Percentiles rank a stretch among this genome's conserved stretches.
phyloP scores from a whole-genome alignment of 805 yeast species.

The Brettanomyces bruxellensis region DNA sequence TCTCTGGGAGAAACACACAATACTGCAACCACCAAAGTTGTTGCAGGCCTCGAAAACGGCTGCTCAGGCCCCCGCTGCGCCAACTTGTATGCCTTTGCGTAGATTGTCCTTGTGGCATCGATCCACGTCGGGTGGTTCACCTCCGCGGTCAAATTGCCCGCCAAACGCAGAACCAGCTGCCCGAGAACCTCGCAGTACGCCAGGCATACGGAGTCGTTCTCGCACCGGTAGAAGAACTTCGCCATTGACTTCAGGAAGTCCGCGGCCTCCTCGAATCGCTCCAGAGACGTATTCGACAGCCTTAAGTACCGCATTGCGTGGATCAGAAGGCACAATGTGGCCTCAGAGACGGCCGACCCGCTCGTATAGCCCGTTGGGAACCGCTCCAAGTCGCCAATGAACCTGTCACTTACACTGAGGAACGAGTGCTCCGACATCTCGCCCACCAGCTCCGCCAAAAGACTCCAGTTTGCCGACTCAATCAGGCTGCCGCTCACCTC shows the following conservation, averaged over 20 bases:
- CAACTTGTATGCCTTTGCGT: slow-evolving; percentile 36
- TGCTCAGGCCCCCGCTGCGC: slow-evolving; percentile 22
- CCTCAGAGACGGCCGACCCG: slow-evolving; percentile 19
- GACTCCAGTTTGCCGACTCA: slow-evolving; percentile 87
- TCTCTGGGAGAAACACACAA: slow-evolving; percentile 76
- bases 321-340: slow-evolving; percentile 63
- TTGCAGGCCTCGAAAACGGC: slow-evolving; percentile 7
- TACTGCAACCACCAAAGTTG: slow-evolving; percentile 61
- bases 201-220: slow-evolving; percentile 52
- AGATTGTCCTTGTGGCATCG: slow-evolving; percentile 61
- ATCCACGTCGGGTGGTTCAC: slow-evolving; percentile 95
- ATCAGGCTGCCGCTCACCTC: slow-evolving; percentile 59
- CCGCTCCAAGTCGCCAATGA: slow-evolving; percentile 86
- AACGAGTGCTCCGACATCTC: slow-evolving; percentile 83
- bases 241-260: slow-evolving; percentile 81
- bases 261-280: slow-evolving; percentile 86
- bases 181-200: slow-evolving; percentile 84
- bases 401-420: slow-evolving; percentile 82
- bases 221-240: slow-evolving; percentile 65
- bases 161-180: slow-evolving; percentile 68
- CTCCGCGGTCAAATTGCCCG: slow-evolving; percentile 84
- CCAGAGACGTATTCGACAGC: slow-evolving; percentile 77
- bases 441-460: slow-evolving; percentile 83
- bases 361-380: slow-evolving; percentile 44
- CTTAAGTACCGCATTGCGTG: slow-evolving; percentile 87